These are phyloP conservation scores for Talaromyces sp. DNA, from an alignment of 2,329 filamentous ascomycete species.

Conservation along the genomic window DNA sequence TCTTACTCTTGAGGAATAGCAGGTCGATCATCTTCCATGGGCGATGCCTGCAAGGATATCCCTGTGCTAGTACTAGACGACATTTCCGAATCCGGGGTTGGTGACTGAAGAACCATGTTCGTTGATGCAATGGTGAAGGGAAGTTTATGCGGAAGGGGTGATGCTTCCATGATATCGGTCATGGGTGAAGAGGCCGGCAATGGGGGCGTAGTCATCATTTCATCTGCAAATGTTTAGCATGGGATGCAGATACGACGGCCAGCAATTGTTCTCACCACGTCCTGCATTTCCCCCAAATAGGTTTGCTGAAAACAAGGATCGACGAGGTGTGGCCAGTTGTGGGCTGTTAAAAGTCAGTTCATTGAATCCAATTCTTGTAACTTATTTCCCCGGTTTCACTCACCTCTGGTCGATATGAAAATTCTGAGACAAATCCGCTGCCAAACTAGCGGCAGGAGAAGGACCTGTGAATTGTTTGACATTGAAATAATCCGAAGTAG, in stretches of 20 bases:
- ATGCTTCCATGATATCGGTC: conserved; percentile 85
- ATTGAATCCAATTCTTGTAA: neutral
- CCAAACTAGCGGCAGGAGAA: conserved; percentile 84
- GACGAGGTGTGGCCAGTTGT: conserved; percentile 73
- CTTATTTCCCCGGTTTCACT: conserved; percentile 10
- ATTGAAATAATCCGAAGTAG: conserved; percentile 70
- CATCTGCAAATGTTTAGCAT: conserved; percentile 44
- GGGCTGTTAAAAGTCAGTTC: conserved; percentile 54
- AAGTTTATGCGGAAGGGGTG: conserved; percentile 82
- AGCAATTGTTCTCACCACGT: conserved; percentile 47
- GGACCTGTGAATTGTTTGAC: conserved; percentile 73
- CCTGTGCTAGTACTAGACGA: conserved; percentile 41
- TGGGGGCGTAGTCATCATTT: conserved; percentile 76
- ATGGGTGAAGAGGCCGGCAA: conserved; percentile 76
- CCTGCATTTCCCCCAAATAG: conserved; percentile 56
- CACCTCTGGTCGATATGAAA: conserved; percentile 94
- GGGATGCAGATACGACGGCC: neutral
- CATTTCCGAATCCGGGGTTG: conserved; percentile 53
- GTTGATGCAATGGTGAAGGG: conserved; percentile 53
- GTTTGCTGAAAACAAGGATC: conserved; percentile 74
- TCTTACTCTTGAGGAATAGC: conserved; percentile 33
- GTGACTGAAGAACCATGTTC: conserved; percentile 65
- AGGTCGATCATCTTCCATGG: conserved; percentile 29
- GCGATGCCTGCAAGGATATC: conserved; percentile 38
- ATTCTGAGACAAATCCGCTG: conserved; percentile 92